Evolutionary conservation across 192 early-diverging fungal species (phyloP).

Genomic region (Coemansia biformis): DNA sequence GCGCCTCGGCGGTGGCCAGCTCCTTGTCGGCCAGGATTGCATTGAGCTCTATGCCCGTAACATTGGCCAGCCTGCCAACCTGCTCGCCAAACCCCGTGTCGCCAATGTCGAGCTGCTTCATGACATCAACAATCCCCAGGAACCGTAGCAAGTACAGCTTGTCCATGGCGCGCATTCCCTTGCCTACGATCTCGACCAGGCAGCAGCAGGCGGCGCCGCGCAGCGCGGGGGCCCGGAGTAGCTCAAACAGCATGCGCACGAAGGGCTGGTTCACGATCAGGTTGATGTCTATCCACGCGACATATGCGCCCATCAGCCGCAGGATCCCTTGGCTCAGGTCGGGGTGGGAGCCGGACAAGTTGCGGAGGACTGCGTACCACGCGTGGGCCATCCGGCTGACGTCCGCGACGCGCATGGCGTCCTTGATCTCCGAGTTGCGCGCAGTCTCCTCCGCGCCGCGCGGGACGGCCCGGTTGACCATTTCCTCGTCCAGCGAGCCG

Average conservation of each 20-base stretch:
- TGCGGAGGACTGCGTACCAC: conserved; percentile 72
- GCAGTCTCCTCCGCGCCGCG: conserved; percentile 60
- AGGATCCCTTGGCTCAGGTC: conserved; percentile 64
- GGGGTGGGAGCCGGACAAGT: conserved; percentile 49
- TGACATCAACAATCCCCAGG: conserved; percentile 42
- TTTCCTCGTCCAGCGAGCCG: conserved; percentile 79
- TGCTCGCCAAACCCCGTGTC: conserved; percentile 45
- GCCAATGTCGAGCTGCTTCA: conserved; percentile 34
- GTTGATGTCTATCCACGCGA: conserved; percentile 94
- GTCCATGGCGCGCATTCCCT: conserved; percentile 88
- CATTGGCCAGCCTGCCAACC: conserved; percentile 41
- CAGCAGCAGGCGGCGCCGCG: conserved; percentile 75
- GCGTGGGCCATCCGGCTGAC: conserved; percentile 63
- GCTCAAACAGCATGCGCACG: conserved; percentile 67
- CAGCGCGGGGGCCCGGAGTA: conserved; percentile 58
- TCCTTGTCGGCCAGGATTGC: conserved; percentile 40
- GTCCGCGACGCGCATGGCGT: conserved; percentile 79
- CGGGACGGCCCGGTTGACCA: conserved; percentile 67
- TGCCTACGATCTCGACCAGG: conserved; percentile 77
- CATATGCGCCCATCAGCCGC: conserved; percentile 77
- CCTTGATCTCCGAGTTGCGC: conserved; percentile 82
- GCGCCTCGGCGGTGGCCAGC: conserved; percentile 25
- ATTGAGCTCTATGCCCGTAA: conserved; percentile 34
- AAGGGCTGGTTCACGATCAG: conserved; percentile 81
- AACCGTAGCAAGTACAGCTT: conserved; percentile 82